Evolutionary conservation across 2,329 filamentous ascomycete genomes (phyloP).

Genomic region (Davidsoniella neocaledoniae): DNA sequence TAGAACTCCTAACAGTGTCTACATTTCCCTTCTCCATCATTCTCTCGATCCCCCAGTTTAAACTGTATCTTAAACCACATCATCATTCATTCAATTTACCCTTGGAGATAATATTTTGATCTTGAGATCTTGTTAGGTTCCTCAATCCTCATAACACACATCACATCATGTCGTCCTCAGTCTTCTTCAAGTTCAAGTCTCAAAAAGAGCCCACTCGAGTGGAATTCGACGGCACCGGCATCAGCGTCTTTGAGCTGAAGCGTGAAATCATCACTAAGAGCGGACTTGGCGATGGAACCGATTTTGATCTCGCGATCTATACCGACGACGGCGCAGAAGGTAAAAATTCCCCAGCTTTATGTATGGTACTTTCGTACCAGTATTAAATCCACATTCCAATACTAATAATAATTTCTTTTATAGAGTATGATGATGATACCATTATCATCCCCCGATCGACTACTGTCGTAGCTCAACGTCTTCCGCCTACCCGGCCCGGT

Average conservation of each 20-base stretch:
- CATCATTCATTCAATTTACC: too few relatives aligned
- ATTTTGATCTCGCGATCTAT: constrained; percentile 91
- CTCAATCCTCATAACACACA: neutral
- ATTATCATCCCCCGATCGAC: constrained; percentile 93
- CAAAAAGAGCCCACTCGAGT: constrained; percentile 90
- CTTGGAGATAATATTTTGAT: too few relatives aligned
- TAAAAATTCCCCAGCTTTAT: constrained; percentile 27
- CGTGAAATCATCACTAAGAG: constrained; percentile 94
- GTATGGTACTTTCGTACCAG: neutral
- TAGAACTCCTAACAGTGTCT: neutral
- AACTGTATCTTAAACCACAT: neutral
- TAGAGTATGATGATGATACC: constrained; percentile 95
- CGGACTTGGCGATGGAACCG: constrained; percentile 83
- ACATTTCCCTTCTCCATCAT: neutral
- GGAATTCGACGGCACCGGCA: constrained; percentile 92
- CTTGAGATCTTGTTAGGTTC: neutral
- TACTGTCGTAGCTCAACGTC: constrained; percentile 73
- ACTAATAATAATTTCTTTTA: constrained; percentile 17
- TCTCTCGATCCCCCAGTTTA: neutral
- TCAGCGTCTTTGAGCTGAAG: constrained; percentile 97
- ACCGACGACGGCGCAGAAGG: constrained; percentile 83
- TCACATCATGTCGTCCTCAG: constrained; percentile 73
- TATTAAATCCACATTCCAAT: neutral
- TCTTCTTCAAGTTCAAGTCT: constrained; percentile 99
- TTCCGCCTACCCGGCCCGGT: constrained; percentile 70